These are phyloP conservation scores for Tilletia walkeri DNA, from an alignment of 1,284 basidiomycete species.

Conservation along the genomic window DNA sequence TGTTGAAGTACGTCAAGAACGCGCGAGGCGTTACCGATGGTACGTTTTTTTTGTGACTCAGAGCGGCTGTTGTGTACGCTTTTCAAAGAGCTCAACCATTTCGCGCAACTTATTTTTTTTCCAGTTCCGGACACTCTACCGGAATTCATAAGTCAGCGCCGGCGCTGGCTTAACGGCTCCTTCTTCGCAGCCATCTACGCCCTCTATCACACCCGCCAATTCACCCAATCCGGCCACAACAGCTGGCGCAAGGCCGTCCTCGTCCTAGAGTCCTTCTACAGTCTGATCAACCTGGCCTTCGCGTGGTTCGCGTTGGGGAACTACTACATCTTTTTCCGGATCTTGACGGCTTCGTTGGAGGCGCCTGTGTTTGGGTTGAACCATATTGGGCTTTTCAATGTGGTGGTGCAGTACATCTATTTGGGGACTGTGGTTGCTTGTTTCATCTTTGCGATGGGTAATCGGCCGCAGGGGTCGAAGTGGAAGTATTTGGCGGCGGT, in stretches of 20 bases:
- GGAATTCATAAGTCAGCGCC: constrained; percentile 90
- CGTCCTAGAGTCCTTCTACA: constrained; percentile 80
- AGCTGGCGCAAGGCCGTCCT: constrained; percentile 71
- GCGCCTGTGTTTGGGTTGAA: constrained; percentile 69
- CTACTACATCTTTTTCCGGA: constrained; percentile 93
- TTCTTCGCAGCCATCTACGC: constrained; percentile 80
- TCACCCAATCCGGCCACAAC: constrained; percentile 81
- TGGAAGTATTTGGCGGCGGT: constrained; percentile 83
- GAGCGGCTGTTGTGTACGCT: no score
- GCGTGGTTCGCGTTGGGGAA: constrained; percentile 88
- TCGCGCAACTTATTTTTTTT: not conserved
- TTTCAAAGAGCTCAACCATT: not conserved
- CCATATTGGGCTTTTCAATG: constrained; percentile 75
- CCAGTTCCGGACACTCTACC: constrained; percentile 78
- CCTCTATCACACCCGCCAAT: constrained; percentile 71
- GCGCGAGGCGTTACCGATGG: constrained; percentile 90
- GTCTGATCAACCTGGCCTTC: constrained; percentile 81
- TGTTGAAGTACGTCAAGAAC: constrained; percentile 91
- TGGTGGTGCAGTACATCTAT: constrained; percentile 77
- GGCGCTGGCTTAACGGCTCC: constrained; percentile 82
- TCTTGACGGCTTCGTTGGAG: constrained; percentile 84
- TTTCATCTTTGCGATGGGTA: constrained; percentile 96
- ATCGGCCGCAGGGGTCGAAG: constrained; percentile 82
- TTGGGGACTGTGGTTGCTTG: constrained; percentile 78
- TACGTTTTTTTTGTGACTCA: not conserved